Percentiles rank a stretch among this genome's conserved stretches.
Evolutionary conservation across 1,139 yeast genomes (phyloP).

Genomic region (Geotrichum candidum): DNA sequence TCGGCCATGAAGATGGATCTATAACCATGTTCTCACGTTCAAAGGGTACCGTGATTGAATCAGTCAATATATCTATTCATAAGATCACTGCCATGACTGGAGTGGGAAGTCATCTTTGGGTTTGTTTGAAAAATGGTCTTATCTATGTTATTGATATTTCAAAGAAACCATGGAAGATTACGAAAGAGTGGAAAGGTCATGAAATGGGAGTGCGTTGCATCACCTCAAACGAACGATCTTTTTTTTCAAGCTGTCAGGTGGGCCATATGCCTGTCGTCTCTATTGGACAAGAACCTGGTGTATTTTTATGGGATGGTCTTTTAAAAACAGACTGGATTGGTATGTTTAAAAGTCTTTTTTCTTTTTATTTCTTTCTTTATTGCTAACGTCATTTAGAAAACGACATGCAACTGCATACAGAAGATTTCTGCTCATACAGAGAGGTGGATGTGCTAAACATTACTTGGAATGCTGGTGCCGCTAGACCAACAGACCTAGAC

Average conservation of each 20-base stretch:
- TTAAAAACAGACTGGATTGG: constrained; percentile 36
- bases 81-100: constrained; percentile 33
- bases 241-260: constrained; percentile 25
- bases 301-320: constrained; percentile 36
- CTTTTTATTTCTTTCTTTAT: not conserved
- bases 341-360: constrained; percentile 14
- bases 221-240: constrained; percentile 17
- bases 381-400: constrained; percentile 20
- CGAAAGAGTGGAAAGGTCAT: constrained; percentile 40
- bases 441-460: constrained; percentile 32
- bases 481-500: constrained; percentile 35
- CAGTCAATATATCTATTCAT: constrained; percentile 34
- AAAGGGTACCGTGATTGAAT: constrained; percentile 29
- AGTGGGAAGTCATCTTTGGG: constrained; percentile 36
- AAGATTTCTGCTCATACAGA: constrained; percentile 29
- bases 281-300: constrained; percentile 22
- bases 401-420: constrained; percentile 30
- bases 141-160: constrained; percentile 35
- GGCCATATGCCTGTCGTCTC: constrained; percentile 20
- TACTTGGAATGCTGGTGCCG: constrained; percentile 43
- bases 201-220: constrained; percentile 29
- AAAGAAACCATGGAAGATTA: constrained; percentile 34
- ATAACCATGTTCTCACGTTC: constrained; percentile 33
- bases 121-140: constrained; percentile 38
- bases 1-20: constrained; percentile 42